phyloP scores from a whole-genome alignment of 129 eudicot genomes.

The Flaveria robusta region DNA sequence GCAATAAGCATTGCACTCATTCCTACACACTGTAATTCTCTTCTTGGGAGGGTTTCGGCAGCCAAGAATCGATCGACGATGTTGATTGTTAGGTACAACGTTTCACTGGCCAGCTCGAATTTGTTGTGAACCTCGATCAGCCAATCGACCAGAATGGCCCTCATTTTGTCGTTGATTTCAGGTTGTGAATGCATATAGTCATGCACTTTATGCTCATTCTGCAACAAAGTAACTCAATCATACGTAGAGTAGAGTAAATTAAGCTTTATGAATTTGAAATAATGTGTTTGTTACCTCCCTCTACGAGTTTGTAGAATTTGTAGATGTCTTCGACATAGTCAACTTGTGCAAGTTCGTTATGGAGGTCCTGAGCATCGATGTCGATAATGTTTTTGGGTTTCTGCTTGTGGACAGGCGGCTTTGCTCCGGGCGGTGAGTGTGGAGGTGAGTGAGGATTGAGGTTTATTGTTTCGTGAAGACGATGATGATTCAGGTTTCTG shows the following conservation, averaged over 20 bases:
- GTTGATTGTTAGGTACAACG: conserved; percentile 79
- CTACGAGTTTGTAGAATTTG: conserved; percentile 67
- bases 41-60: conserved; percentile 48
- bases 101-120: conserved; percentile 71
- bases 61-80: conserved; percentile 78
- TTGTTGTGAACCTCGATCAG: conserved; percentile 74
- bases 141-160: conserved; percentile 87
- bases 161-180: conserved; percentile 73
- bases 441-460: conserved; percentile 60
- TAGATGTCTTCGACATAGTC: conserved; percentile 86
- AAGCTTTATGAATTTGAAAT: too few relatives aligned
- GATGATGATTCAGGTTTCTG: conserved; percentile 30
- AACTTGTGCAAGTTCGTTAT: conserved; percentile 72
- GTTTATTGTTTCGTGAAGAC: conserved; percentile 42
- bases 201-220: conserved; percentile 59
- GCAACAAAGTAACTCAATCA: conserved; percentile 10
- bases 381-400: conserved; percentile 53
- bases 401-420: conserved; percentile 67
- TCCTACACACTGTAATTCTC: conserved; percentile 78
- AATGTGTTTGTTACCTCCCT: too few relatives aligned
- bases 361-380: conserved; percentile 73
- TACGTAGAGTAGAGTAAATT: not conserved
- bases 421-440: conserved; percentile 87
- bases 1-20: conserved; percentile 88
- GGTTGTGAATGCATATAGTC: conserved; percentile 77